A percentile compares a stretch with the other conserved stretches of the same genome.
Conservation (phyloP, 2,329 filamentous ascomycete species). For the Xylaria sp. region DNA sequence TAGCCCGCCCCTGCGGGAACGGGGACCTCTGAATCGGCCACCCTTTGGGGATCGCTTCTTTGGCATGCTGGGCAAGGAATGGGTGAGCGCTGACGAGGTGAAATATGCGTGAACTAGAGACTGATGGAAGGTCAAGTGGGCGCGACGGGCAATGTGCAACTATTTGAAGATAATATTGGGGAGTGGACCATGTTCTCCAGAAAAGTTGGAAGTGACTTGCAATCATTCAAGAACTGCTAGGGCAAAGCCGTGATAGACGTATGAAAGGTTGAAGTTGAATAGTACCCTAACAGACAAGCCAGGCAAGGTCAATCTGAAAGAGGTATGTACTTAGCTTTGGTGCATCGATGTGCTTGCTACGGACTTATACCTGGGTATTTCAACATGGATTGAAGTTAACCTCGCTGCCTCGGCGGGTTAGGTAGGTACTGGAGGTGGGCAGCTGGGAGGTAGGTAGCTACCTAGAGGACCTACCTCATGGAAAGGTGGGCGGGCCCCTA, state of each 20-base stretch:
- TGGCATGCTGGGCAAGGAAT: slow-evolving; percentile 22
- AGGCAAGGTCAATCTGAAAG: no score
- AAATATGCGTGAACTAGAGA: not conserved
- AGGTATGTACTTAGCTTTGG: no score
- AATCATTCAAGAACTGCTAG: not conserved
- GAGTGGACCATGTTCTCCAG: slow-evolving; percentile 9
- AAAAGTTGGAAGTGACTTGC: not conserved
- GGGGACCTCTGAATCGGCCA: slow-evolving; percentile 21
- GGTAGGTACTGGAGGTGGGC: no score
- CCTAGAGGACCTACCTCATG: no score
- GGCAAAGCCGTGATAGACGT: not conserved
- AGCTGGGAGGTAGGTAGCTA: no score
- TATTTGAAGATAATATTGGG: slow-evolving; percentile 26
- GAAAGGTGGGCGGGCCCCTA: no score
- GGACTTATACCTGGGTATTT: no score
- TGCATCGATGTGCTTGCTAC: no score
- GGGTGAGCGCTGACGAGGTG: not conserved
- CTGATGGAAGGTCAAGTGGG: slow-evolving; percentile 3
- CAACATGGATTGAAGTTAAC: no score
- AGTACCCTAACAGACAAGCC: no score
- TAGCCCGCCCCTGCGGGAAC: slow-evolving; percentile 14
- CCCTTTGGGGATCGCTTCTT: slow-evolving; percentile 24
- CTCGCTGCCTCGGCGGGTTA: no score
- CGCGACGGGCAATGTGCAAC: slow-evolving; percentile 8
- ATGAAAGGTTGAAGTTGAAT: not conserved